phyloP scores from a whole-genome alignment of 441 rosid species.

The Bocquillonia castaneifolia region DNA sequence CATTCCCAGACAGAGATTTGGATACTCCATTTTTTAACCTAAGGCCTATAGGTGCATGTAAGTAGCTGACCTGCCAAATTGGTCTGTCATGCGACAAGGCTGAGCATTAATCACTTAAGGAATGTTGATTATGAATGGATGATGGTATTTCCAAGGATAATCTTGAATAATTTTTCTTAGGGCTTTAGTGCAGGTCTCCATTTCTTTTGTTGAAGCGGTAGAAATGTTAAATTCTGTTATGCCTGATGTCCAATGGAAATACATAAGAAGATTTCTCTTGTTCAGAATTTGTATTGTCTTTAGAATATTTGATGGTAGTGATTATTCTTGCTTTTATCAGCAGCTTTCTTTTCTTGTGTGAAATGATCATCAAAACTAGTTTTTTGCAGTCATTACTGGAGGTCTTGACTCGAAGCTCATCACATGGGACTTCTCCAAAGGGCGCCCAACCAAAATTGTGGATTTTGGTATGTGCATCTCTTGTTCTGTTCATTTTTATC shows the following conservation, averaged over 20 bases:
- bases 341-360: neutral
- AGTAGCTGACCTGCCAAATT: neutral
- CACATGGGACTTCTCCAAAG: constrained; percentile 90
- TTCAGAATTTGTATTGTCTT: neutral
- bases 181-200: neutral
- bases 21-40: neutral
- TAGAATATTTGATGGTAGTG: neutral
- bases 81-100: neutral
- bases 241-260: neutral
- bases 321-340: constrained; percentile 4
- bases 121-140: neutral
- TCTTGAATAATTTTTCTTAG: neutral
- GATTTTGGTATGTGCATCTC: constrained; percentile 54
- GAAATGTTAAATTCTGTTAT: neutral
- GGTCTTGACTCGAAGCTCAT: constrained; percentile 88
- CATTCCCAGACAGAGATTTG: neutral
- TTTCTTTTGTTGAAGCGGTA: neutral
- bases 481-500: neutral
- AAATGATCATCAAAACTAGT: neutral
- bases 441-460: constrained; percentile 54
- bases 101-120: no score
- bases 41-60: neutral
- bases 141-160: neutral
- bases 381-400: constrained; percentile 60
- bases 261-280: neutral